A percentile compares a stretch with the other conserved stretches of the same genome.
phyloP scores from a whole-genome alignment of 352 stramenopile genomes.

The Pythium monospermum region DNA sequence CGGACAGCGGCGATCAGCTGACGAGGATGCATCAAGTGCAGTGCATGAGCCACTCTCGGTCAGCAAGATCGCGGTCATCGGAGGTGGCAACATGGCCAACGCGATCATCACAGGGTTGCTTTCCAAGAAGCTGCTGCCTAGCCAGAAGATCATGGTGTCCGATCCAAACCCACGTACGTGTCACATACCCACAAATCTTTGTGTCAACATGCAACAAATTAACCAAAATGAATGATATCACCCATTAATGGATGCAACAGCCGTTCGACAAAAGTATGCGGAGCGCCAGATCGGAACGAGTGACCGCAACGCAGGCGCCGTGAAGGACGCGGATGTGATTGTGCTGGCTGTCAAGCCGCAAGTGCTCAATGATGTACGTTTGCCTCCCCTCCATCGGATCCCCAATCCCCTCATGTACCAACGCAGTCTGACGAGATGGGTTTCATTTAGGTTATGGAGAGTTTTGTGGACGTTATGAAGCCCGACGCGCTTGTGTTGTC shows the following conservation, averaged over 20 bases:
- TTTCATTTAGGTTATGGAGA: constrained; percentile 54
- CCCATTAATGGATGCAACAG: no score
- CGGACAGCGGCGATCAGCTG: background rate
- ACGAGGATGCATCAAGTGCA: background rate
- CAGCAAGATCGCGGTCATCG: constrained; percentile 68
- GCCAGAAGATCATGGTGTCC: constrained; percentile 70
- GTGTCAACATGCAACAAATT: constrained; percentile 21
- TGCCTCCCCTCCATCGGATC: background rate
- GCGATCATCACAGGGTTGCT: constrained; percentile 82
- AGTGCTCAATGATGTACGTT: constrained; percentile 80
- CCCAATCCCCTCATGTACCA: background rate
- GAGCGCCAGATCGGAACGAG: constrained; percentile 50
- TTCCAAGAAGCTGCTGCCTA: constrained; percentile 55
- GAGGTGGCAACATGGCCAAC: constrained; percentile 88
- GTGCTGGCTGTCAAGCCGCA: constrained; percentile 94
- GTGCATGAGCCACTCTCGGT: constrained; percentile 30
- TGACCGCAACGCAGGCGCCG: constrained; percentile 50
- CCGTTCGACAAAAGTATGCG: constrained; percentile 50
- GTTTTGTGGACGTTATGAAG: constrained; percentile 51
- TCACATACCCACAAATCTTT: background rate
- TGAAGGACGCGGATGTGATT: constrained; percentile 87
- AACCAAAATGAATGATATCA: constrained; percentile 1
- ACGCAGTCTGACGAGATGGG: background rate
- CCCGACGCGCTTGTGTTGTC: constrained; percentile 71
- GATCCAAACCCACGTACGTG: constrained; percentile 60